Evolutionary conservation across 306 rosid genomes (phyloP), one percentile per base, ranked within the genome.

Genomic region (Vigna trinervia): DNA sequence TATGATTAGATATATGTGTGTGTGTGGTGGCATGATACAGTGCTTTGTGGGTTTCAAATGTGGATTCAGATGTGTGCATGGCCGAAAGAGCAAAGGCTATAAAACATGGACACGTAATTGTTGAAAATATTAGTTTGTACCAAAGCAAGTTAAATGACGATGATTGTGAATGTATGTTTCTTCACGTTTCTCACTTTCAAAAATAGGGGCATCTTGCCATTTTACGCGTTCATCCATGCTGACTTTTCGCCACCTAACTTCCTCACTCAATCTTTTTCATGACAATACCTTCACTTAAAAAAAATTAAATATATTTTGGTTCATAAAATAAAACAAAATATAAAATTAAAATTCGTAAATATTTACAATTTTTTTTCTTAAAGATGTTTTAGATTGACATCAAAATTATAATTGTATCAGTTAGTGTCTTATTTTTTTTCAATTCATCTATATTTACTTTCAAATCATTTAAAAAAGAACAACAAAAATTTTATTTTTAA

Each of bases 131-230:
- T 67, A 30, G 53, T 69, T 65, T 82, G 80, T 75, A 81, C 22
- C 17, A 23, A 57, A 11, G 28, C 5, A 0, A 0, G 2, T 39
- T 59, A 5, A 65, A 71, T 52, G 9, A 26, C 12, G 73, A 23
- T 41, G 51, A 30, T 30, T 30, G 64, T 74, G 47, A 30, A 30
- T 4, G 5, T 30, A 30, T 3, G 34, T 30, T 3, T 30, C 4
- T 30, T 30, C 89, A 78, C 85, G 74, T 58, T 84, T 84, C 86
- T 72, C 81, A 83, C 75, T 80, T 72, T 3, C 50, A 54, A 64
- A 68, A 36, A 1, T 1, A 0, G 9, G 4, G 48, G 41, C 41
- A 36, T 36, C 6, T 36, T 36, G 41, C 8, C 41, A 36, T 36
- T 36, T 6, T 6, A 36, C 6, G 41, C 1, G 8, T 5, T 34